These are phyloP conservation scores for Ajuga chamaepitys DNA, from an alignment of 257 asterid species.

Conservation along the genomic window DNA sequence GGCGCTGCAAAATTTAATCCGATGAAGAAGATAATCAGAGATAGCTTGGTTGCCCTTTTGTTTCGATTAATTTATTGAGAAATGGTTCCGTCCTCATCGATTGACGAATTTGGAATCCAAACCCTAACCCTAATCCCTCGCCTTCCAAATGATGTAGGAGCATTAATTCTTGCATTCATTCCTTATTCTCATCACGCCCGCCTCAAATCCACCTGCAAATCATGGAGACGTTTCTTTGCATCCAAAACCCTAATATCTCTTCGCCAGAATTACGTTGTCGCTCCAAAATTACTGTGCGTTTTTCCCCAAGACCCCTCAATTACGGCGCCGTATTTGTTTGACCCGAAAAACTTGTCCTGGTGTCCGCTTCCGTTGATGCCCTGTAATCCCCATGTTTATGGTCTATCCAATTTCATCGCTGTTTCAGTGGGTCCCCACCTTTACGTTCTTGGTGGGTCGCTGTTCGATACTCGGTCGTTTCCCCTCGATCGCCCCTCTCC, in stretches of 20 bases:
- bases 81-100: conserved; percentile 52
- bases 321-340: conserved; percentile 64
- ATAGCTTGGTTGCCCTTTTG: background rate
- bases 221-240: conserved; percentile 72
- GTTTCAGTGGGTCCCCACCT: conserved; percentile 54
- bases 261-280: conserved; percentile 42
- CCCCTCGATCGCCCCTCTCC: conserved; percentile 80
- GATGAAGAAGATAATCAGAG: background rate
- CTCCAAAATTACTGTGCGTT: conserved; percentile 54
- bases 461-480: conserved; percentile 70
- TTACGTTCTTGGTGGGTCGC: conserved; percentile 87
- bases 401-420: conserved; percentile 71
- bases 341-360: conserved; percentile 67
- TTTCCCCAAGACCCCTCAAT: conserved; percentile 87
- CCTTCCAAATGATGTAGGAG: conserved; percentile 75
- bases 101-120: conserved; percentile 34
- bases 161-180: conserved; percentile 53
- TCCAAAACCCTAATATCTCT: conserved; percentile 51
- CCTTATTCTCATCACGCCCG: conserved; percentile 83
- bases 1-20: background rate
- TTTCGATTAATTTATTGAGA: conserved; percentile 10
- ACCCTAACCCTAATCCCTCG: conserved; percentile 70
- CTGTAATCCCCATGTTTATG: conserved; percentile 79
- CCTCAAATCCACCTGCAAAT: conserved; percentile 56
- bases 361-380: conserved; percentile 77